Percentiles rank a stretch among this genome's conserved stretches.
Conservation (phyloP, 139 green algal species). For the Chlorella vulgaris region DNA sequence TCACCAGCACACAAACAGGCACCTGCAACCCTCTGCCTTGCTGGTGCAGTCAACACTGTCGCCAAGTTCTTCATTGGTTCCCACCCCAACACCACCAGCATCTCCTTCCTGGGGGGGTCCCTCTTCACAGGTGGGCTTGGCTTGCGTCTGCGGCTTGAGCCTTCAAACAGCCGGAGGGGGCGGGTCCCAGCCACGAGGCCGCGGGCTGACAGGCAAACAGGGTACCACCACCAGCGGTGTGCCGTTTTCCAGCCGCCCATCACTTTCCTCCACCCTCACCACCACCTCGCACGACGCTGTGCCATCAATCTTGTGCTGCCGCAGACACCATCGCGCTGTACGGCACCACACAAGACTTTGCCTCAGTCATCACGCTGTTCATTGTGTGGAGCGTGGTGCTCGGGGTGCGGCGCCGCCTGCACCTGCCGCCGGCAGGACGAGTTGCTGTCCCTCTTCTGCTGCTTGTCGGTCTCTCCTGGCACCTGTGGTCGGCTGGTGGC, state of each 20-base stretch:
- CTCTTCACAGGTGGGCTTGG: conserved; percentile 13
- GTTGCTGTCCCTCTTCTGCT: not conserved
- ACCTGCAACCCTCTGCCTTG: not conserved
- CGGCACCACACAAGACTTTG: conserved; percentile 1
- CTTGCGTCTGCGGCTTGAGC: too few species aligned
- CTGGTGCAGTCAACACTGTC: not conserved
- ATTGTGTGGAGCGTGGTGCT: conserved; percentile 33
- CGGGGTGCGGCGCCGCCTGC: too few species aligned
- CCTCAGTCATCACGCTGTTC: conserved; percentile 18
- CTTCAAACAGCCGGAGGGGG: too few species aligned
- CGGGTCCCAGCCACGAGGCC: too few species aligned
- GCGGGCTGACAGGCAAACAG: too few species aligned
- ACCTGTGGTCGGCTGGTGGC: too few species aligned
- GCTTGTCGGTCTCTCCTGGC: too few species aligned
- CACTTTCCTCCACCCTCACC: too few species aligned
- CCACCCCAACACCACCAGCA: not conserved
- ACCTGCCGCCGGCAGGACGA: too few species aligned
- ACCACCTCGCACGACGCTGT: not conserved
- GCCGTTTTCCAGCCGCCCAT: too few species aligned
- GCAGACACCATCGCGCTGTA: conserved; percentile 8
- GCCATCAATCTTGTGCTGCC: not conserved
- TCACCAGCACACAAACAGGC: too few species aligned
- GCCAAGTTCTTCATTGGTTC: conserved; percentile 15
- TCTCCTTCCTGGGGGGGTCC: conserved; percentile 2
- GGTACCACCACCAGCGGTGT: too few species aligned